Conservation (phyloP, 2,329 filamentous ascomycete species). For the Penicillium sp. region DNA sequence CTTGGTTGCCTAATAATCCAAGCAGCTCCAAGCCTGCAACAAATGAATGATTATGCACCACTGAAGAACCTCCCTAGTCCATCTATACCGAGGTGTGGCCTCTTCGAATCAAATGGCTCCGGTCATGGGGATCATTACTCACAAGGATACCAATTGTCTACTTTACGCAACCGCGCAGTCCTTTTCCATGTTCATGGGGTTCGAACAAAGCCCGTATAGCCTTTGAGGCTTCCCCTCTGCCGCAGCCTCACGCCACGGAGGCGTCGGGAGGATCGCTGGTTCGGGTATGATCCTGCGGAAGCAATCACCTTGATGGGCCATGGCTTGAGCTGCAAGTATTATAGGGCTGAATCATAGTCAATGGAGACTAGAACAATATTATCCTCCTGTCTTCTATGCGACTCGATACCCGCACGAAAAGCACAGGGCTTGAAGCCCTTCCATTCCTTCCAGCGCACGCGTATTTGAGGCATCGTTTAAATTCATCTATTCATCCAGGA, state of each 20-base stretch:
- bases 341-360: neutral
- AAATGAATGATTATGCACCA: too few species aligned
- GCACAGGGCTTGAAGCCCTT: too few species aligned
- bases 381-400: neutral
- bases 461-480: slow-evolving; percentile 4
- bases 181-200: too few species aligned
- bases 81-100: too few species aligned
- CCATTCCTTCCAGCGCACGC: neutral
- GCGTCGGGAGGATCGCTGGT: slow-evolving; percentile 1
- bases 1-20: neutral
- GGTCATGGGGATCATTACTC: too few species aligned
- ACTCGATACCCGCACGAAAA: neutral
- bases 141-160: too few species aligned
- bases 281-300: neutral
- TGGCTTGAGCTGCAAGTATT: too few species aligned
- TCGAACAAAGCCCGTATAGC: neutral
- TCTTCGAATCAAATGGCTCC: too few species aligned
- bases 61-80: too few species aligned
- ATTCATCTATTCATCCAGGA: slow-evolving; percentile 30
- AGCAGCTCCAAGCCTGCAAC: too few species aligned
- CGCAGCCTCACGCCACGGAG: slow-evolving; percentile 3
- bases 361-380: too few species aligned
- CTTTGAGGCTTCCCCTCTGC: neutral
- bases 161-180: too few species aligned
- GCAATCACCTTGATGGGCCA: neutral